phyloP scores from a whole-genome alignment of 2,329 filamentous ascomycete genomes.

The Exophiala xenobiotica region DNA sequence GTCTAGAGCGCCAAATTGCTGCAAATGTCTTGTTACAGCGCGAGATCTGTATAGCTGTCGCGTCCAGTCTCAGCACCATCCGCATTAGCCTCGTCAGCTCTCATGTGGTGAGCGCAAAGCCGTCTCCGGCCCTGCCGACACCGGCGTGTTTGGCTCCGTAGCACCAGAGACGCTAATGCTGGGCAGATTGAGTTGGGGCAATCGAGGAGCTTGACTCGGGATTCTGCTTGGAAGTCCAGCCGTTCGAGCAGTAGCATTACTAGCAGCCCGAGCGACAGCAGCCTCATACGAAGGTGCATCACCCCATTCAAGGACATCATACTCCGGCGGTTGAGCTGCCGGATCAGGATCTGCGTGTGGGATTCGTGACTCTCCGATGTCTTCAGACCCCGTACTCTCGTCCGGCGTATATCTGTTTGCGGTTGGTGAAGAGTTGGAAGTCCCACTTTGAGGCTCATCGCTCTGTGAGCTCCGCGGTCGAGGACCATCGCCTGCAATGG shows the following conservation, averaged over 20 bases:
- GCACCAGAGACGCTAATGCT: slow-evolving; percentile 30
- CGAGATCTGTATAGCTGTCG: too few relatives aligned
- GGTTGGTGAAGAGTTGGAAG: slow-evolving; percentile 33
- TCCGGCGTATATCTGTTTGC: slow-evolving; percentile 31
- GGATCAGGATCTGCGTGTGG: slow-evolving; percentile 31
- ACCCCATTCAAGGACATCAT: slow-evolving; percentile 43
- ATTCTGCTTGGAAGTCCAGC: slow-evolving; percentile 14
- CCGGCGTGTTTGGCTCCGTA: slow-evolving; percentile 29
- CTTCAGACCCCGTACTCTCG: slow-evolving; percentile 32
- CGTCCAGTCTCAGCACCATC: too few relatives aligned
- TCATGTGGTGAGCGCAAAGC: slow-evolving; percentile 2
- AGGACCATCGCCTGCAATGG: slow-evolving; percentile 5
- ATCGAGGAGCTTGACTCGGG: slow-evolving; percentile 16
- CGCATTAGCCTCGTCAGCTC: not conserved
- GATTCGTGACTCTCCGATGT: slow-evolving; percentile 39
- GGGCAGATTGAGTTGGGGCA: slow-evolving; percentile 28
- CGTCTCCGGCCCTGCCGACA: slow-evolving; percentile 2
- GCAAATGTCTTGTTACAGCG: too few relatives aligned
- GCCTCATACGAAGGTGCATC: slow-evolving; percentile 43
- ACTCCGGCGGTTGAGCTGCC: slow-evolving; percentile 38
- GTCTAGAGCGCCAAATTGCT: too few relatives aligned
- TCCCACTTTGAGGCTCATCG: slow-evolving; percentile 20
- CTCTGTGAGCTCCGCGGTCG: slow-evolving; percentile 16
- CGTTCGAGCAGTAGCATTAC: slow-evolving; percentile 17
- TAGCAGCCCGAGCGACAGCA: slow-evolving; percentile 25